Evolutionary conservation across 805 yeast species (phyloP), one percentile per base, ranked within the genome.

Genomic region (Maudiozyma serrabonitensis): DNA sequence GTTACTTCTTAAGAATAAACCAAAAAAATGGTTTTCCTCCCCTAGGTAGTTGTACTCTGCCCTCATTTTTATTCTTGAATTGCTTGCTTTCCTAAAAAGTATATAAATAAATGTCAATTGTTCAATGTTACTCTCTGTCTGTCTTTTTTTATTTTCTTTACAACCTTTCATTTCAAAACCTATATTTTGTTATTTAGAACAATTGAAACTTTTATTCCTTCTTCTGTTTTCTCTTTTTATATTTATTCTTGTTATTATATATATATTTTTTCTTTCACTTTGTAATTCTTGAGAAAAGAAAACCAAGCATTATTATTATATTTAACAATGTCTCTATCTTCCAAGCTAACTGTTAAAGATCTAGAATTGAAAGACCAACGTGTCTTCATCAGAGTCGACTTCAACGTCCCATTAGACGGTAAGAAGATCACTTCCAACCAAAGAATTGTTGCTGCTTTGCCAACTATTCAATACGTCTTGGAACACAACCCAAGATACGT

Each of bases 391-490:
- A 87, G 99, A 76, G 99, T 95, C 56, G 97, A 91, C 72, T 86
- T 86, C 80, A 86, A 86, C 75, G 95, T 86, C 58, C 95, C 95
- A 69, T 82, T 93, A 63, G 98, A 93, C 68, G 98, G 97, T 62
- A 80, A 79, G 66, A 90, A 83, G 69, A 93, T 93, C 79, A 95
- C 99, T 76, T 93, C 95, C 82, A 95, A 93, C 79, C 98, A 93
- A 78, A 85, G 99, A 77, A 93, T 93, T 68, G 98, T 90, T 64
- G 99, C 99, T 70, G 99, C 99, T 60, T 75, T 95, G 64, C 99
- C 99, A 72, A 91, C 99, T 61, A 93, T 93, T 76, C 73, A 95
- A 74, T 93, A 91, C 71, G 97, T 91, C 48, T 75, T 86, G 69
- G 91, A 87, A 68, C 84, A 91, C 60, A 80, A 85, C 66, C 96